These are phyloP conservation scores for Umbilicaria muhlenbergii DNA, from an alignment of 495 filamentous ascomycete species.

Conservation along the genomic window DNA sequence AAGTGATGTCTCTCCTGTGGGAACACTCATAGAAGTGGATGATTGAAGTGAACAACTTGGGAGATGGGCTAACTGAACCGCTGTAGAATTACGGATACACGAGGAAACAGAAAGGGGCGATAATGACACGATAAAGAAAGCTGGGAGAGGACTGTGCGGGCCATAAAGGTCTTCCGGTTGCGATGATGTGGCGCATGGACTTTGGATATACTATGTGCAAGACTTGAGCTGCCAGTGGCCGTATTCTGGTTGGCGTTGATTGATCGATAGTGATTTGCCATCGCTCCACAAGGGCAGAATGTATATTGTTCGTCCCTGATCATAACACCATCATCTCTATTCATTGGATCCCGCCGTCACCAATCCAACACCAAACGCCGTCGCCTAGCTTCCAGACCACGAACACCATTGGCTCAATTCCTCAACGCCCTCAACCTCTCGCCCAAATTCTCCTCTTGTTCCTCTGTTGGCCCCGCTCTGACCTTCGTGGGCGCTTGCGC, in stretches of 20 bases:
- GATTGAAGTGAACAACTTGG: neutral
- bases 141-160: slow-evolving; percentile 6
- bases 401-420: slow-evolving; percentile 14
- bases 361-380: too few species aligned
- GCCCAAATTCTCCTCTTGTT: slow-evolving; percentile 29
- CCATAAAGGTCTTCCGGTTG: too few species aligned
- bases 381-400: too few species aligned
- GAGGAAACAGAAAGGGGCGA: slow-evolving; percentile 81
- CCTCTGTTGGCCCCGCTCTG: slow-evolving; percentile 22
- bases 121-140: slow-evolving; percentile 69
- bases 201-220: too few species aligned
- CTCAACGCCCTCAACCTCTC: slow-evolving; percentile 32
- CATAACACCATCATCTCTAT: too few species aligned
- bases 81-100: slow-evolving; percentile 68
- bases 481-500: slow-evolving; percentile 16
- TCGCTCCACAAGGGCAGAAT: slow-evolving; percentile 1
- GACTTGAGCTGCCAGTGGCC: neutral
- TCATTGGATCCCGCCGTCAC: too few species aligned
- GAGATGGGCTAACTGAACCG: neutral
- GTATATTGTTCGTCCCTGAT: too few species aligned
- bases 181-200: too few species aligned
- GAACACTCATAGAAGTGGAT: neutral
- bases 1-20: slow-evolving; percentile 15
- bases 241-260: slow-evolving; percentile 3
- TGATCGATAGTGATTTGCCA: neutral